phyloP scores from a whole-genome alignment of 1,284 basidiomycete genomes.

The Omphalotus olearius region DNA sequence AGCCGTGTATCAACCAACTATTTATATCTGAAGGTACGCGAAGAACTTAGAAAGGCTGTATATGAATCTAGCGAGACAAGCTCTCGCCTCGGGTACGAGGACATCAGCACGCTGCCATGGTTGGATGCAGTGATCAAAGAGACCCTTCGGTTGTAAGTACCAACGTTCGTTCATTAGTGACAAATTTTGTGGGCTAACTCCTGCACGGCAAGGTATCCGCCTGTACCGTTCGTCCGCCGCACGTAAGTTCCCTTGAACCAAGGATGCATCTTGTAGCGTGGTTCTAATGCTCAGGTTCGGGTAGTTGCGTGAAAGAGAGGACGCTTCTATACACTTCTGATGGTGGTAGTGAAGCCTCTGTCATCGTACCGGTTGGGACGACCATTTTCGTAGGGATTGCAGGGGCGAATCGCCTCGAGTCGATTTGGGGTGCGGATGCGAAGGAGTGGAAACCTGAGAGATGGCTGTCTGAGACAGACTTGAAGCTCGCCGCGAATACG shows the following conservation, averaged over 20 bases:
- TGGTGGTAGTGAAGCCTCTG: constrained; percentile 14
- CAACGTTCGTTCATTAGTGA: background rate
- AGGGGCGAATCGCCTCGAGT: constrained; percentile 32
- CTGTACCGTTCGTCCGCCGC: constrained; percentile 40
- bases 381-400: constrained; percentile 36
- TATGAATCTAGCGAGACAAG: constrained; percentile 15
- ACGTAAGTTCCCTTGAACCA: constrained; percentile 27
- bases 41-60: constrained; percentile 27
- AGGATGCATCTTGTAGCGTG: background rate
- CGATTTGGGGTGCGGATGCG: constrained; percentile 38
- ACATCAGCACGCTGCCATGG: constrained; percentile 32
- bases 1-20: background rate
- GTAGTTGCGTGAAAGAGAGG: constrained; percentile 29
- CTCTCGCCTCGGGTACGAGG: constrained; percentile 32
- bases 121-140: constrained; percentile 45
- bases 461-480: constrained; percentile 1
- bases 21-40: constrained; percentile 20
- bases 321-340: constrained; percentile 25
- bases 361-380: constrained; percentile 33
- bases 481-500: background rate
- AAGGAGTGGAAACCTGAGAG: constrained; percentile 26
- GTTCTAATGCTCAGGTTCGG: background rate
- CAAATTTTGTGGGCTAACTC: background rate
- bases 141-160: constrained; percentile 38
- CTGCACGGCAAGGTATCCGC: constrained; percentile 31